Evolutionary conservation across 2,329 filamentous ascomycete species (phyloP).

Genomic region (Aureobasidium namibiae): DNA sequence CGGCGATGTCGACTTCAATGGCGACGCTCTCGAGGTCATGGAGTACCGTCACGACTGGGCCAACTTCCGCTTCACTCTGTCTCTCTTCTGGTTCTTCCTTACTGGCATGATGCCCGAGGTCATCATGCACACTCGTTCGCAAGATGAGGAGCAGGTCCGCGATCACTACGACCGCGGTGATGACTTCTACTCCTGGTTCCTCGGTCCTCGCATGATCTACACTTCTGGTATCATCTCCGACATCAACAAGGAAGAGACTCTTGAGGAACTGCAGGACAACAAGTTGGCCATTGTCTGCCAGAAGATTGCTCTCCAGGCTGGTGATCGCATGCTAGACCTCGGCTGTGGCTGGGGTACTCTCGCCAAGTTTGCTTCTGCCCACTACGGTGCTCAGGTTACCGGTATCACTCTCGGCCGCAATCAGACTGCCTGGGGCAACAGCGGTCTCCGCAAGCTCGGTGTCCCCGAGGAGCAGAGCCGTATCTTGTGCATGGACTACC

Average conservation of each 20-base stretch:
- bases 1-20: slow-evolving; percentile 90
- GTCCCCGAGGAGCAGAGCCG: slow-evolving; percentile 81
- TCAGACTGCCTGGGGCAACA: slow-evolving; percentile 95
- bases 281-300: slow-evolving; percentile 92
- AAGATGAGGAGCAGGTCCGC: slow-evolving; percentile 96
- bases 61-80: slow-evolving; percentile 81
- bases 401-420: slow-evolving; percentile 93
- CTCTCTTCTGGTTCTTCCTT: slow-evolving; percentile 81
- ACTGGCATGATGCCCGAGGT: slow-evolving; percentile 82
- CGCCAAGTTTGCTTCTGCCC: slow-evolving; percentile 81
- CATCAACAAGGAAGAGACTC: slow-evolving; percentile 74
- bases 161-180: slow-evolving; percentile 97
- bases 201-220: slow-evolving; percentile 98
- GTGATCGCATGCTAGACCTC: slow-evolving; percentile 82
- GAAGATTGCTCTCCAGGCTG: slow-evolving; percentile 78
- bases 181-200: slow-evolving; percentile 98
- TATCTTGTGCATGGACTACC: slow-evolving; percentile 95
- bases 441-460: slow-evolving; percentile 71
- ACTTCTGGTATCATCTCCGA: slow-evolving; percentile 92
- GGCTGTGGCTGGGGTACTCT: slow-evolving; percentile 98
- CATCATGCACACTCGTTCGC: slow-evolving; percentile 83
- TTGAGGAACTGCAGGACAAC: slow-evolving; percentile 96
- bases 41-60: slow-evolving; percentile 98
- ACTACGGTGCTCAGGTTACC: slow-evolving; percentile 78
- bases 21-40: slow-evolving; percentile 77